Percentiles rank a stretch among this genome's conserved stretches.
Conservation (phyloP, 495 filamentous ascomycete species). For the Halenospora varia region DNA sequence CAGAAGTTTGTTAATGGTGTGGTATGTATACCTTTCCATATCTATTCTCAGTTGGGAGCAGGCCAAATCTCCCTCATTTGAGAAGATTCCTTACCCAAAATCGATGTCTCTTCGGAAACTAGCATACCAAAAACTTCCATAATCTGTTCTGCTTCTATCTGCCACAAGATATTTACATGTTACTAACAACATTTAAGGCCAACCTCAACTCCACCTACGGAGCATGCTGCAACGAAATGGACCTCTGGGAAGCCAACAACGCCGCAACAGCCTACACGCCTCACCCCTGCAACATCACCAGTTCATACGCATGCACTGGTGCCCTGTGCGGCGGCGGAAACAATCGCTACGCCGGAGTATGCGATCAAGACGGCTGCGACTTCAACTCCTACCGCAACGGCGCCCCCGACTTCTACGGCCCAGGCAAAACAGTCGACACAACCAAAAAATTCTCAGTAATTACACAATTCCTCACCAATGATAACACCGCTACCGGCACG, state of each 20-base stretch:
- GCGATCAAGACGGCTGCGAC: conserved; percentile 71
- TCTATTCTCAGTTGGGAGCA: too few relatives aligned
- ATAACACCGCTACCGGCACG: conserved; percentile 49
- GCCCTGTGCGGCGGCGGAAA: conserved; percentile 28
- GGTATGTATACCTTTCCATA: too few relatives aligned
- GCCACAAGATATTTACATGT: too few relatives aligned
- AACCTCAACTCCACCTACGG: conserved; percentile 50
- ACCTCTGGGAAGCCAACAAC: conserved; percentile 66
- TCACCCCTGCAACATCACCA: conserved; percentile 22
- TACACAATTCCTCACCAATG: conserved; percentile 62
- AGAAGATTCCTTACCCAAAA: too few relatives aligned
- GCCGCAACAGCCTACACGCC: conserved; percentile 56
- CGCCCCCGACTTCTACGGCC: conserved; percentile 53
- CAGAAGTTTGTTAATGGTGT: conserved; percentile 65
- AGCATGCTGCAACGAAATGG: conserved; percentile 65
- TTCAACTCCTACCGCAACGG: conserved; percentile 65
- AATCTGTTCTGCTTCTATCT: too few relatives aligned
- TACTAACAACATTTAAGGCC: too few relatives aligned
- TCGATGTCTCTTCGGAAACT: too few relatives aligned
- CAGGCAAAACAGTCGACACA: conserved; percentile 53
- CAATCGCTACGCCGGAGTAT: conserved; percentile 48
- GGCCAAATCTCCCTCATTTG: too few relatives aligned
- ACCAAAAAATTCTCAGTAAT: conserved; percentile 58
- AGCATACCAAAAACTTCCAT: too few relatives aligned
- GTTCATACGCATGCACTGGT: conserved; percentile 12